Conservation (phyloP, 2,329 filamentous ascomycete genomes). For the Alternaria triticimaculans region DNA sequence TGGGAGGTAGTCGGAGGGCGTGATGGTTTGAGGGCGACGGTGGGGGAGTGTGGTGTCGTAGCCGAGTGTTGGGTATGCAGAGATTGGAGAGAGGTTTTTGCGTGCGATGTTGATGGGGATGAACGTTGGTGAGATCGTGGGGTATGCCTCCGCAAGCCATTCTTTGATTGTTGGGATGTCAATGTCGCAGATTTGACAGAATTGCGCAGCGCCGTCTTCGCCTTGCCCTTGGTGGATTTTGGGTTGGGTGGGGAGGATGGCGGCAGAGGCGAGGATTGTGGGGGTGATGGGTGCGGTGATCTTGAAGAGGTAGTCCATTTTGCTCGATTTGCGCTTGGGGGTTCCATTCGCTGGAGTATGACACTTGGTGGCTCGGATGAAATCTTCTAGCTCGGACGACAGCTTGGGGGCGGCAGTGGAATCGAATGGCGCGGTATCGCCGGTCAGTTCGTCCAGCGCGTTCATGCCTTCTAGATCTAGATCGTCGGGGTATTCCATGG, state of each 20-base stretch:
- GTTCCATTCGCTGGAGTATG: neutral
- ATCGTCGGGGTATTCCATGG: neutral
- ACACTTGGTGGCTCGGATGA: neutral
- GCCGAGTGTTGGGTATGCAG: neutral
- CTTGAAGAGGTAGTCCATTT: neutral
- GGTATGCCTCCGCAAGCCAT: neutral
- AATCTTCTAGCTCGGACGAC: neutral
- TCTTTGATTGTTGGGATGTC: neutral
- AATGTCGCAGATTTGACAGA: neutral
- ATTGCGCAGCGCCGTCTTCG: neutral
- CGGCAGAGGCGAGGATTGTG: neutral
- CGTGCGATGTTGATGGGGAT: neutral
- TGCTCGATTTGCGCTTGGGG: neutral
- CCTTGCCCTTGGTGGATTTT: neutral
- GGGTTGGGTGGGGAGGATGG: neutral
- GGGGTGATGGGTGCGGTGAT: neutral
- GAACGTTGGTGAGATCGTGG: neutral
- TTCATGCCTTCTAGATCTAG: neutral
- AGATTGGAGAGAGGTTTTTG: neutral
- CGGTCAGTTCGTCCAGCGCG: neutral
- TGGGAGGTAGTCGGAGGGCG: accelerated
- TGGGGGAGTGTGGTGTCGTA: neutral
- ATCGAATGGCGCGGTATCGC: neutral
- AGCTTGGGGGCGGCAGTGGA: neutral
- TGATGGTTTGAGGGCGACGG: neutral